Base-by-base conservation (phyloP, 208 protist genomes). In the Leishmania mexicana region DNA sequence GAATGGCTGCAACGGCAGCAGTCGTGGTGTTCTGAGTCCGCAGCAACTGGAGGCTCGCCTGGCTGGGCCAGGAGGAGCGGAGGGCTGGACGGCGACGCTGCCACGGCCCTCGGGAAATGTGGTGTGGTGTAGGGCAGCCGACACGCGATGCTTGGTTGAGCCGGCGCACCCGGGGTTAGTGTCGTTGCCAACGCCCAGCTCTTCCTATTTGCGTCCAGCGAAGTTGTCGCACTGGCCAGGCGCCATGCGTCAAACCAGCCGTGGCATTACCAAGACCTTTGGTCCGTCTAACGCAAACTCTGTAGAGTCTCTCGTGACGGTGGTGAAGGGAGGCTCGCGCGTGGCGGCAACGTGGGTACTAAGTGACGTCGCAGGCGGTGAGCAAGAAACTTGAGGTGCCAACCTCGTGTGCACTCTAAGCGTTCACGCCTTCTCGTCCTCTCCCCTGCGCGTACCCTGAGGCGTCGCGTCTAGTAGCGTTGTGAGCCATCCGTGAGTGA, bases 71-170 rank as follows among this genome's bases (percentile, higher is more conserved):
- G 76, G 49, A 68, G 24, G 24, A 4, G 38, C 28, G 21, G 24
- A n/a, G 38, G 38, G 38, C 54, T 80, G 31, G 81, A 11, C 49
- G 53, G 54, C 58, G 68, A 42, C 51, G 57, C 47, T 65, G 28
- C 83, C 78, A 49, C 78, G 73, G 8, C 83, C 78, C 7, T n/a
- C 57, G 6, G 83, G 83, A 19, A 80, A 79, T 24, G 60, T 47
- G 19, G 78, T 79, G 74, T 81, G 77, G 83, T n/a, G 35, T 21
- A 40, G 38, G 42, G 83, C 71, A 31, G 60, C 45, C 8, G 77
- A 82, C 57, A 82, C 78, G 28, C 83, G 78, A 17, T 86, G 83
- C n/a, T 31, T 86, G 21, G 60, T 85, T 0, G 81, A 85, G 81
- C 77, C 81, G 0, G 76, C 81, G 3, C 76, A 81, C 73, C 77